Conservation (phyloP, 148 eudicot species). For the Camellia lanceoleosa region DNA sequence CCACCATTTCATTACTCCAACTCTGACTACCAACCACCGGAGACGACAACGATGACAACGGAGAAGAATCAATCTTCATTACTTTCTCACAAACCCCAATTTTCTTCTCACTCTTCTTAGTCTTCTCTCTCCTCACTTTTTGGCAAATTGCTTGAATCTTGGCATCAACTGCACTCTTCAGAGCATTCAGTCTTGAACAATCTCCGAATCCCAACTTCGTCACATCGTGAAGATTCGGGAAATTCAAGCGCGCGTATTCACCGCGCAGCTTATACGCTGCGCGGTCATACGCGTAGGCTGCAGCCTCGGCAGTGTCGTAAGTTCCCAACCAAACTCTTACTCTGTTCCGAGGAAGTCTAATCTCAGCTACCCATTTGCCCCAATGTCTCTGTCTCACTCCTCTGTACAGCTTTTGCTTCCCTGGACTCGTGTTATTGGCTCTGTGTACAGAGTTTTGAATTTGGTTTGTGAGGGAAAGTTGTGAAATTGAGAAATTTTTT, state of each 20-base stretch:
- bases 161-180: slow-evolving; percentile 65
- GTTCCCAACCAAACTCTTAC: slow-evolving; percentile 96
- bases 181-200: slow-evolving; percentile 45
- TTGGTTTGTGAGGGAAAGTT: slow-evolving; percentile 11
- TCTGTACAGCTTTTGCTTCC: slow-evolving; percentile 78
- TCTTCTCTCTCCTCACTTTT: slow-evolving; percentile 56
- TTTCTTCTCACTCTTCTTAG: slow-evolving; percentile 41
- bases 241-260: slow-evolving; percentile 79
- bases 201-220: slow-evolving; percentile 51
- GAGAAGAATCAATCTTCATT: slow-evolving; percentile 33
- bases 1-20: slow-evolving; percentile 17
- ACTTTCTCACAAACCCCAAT: slow-evolving; percentile 16
- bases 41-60: slow-evolving; percentile 28
- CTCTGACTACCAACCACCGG: not conserved
- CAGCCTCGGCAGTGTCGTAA: slow-evolving; percentile 81
- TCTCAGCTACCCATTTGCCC: slow-evolving; percentile 99
- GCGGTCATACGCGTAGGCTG: slow-evolving; percentile 90
- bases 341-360: slow-evolving; percentile 86
- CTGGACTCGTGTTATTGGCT: slow-evolving; percentile 12
- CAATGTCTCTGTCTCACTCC: slow-evolving; percentile 97
- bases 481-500: slow-evolving; percentile 23
- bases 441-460: slow-evolving; percentile 9
- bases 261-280: slow-evolving; percentile 94
- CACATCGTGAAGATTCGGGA: slow-evolving; percentile 61
- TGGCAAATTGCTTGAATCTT: slow-evolving; percentile 79